Evolutionary conservation across 768 basidiomycete genomes (phyloP), one percentile per base, ranked within the genome.

Genomic region (Mycena rosella): DNA sequence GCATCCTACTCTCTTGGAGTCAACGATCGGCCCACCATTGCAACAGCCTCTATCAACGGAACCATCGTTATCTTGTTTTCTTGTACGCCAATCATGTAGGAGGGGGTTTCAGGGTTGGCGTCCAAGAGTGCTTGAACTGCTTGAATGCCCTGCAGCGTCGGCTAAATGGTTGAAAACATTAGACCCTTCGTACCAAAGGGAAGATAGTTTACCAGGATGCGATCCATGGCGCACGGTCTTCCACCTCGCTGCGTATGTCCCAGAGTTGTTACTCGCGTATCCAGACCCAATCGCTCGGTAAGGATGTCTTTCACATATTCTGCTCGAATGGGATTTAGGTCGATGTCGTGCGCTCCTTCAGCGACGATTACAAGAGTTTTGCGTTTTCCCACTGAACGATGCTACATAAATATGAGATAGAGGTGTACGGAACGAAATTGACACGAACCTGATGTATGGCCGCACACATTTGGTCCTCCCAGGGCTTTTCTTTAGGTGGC

Each of bases 281-380:
- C 98, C 32, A 99, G 88, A 0, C 94, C 93, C 27, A 99, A 88
- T 18, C 92, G 87, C 32, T 98, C 90, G 0, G 92, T 83, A 14
- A 99, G 88, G 40, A 99, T 89, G 24, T 94, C 87, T 80, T 96
- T 99, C 79, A 99, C 90, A 75, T 96, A 89, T 32, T 95, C 94
- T 20, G 96, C 91, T 48, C 86, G 90, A 76, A 99, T 98, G n/a
- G 96, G 96, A 30, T 97, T 90, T 51, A 99, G 87, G 73, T 93
- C 84, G 54, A 85, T 81, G 78, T 99, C 97, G 53, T 93, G 89
- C 13, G 98, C 97, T 26, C 98, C 98, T 81, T 99, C 98, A 1
- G 98, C 97, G 45, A 99, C 92, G 70, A 99, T 98, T 64, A 99
- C 96, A 71, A 99, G 98, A 1, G 97, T 99, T 83, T 97, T 98